Evolutionary conservation across 192 early-diverging fungal species (phyloP).

Genomic region (Rhizophagus clarus): DNA sequence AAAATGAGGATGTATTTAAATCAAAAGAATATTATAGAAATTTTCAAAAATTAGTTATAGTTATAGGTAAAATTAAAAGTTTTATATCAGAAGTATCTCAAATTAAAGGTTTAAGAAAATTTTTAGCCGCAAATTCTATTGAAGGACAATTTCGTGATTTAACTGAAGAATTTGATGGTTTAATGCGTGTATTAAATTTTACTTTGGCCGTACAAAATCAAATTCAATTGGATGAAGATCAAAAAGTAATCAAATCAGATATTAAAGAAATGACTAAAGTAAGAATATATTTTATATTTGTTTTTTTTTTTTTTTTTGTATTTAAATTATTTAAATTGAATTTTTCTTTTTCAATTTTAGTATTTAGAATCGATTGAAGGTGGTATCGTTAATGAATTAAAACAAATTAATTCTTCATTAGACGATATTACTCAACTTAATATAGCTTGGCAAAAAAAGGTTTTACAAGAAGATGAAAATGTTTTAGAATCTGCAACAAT

Average conservation of each 20-base stretch:
- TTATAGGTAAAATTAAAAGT: slow-evolving; percentile 21
- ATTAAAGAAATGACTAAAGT: slow-evolving; percentile 13
- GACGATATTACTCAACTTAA: slow-evolving; percentile 25
- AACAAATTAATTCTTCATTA: slow-evolving; percentile 4
- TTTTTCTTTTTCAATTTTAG: neutral
- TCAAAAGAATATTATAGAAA: slow-evolving; percentile 29
- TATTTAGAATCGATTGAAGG: slow-evolving; percentile 12
- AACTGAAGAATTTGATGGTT: slow-evolving; percentile 28
- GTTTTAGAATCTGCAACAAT: neutral
- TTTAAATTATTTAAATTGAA: neutral
- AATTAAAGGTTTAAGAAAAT: slow-evolving; percentile 29
- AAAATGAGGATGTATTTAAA: slow-evolving; percentile 23
- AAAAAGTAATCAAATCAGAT: neutral
- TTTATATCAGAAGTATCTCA: slow-evolving; percentile 29
- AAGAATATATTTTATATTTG: too few species aligned
- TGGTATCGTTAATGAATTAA: slow-evolving; percentile 1
- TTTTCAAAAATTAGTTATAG: slow-evolving; percentile 15
- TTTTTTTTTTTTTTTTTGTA: neutral
- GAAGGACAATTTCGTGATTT: slow-evolving; percentile 15
- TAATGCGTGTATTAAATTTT: slow-evolving; percentile 26
- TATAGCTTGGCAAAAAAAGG: slow-evolving; percentile 16
- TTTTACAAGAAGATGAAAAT: slow-evolving; percentile 7
- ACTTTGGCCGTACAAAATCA: slow-evolving; percentile 14
- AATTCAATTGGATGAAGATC: slow-evolving; percentile 20
- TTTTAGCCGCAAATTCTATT: slow-evolving; percentile 14